These are phyloP conservation scores for Leccinum rimulosum DNA, from an alignment of 768 basidiomycete genomes.

Conservation along the genomic window DNA sequence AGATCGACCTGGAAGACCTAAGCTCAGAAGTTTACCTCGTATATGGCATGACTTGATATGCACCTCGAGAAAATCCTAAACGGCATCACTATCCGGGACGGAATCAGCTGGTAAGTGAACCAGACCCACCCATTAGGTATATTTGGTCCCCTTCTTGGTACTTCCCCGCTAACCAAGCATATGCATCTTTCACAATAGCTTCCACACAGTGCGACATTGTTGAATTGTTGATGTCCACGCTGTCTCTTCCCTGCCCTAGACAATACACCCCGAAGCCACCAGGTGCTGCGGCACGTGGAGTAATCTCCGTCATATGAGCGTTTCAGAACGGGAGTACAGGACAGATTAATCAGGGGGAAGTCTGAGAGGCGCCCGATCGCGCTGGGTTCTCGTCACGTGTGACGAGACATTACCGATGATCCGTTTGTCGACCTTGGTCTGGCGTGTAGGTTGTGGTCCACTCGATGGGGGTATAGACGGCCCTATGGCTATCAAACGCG, in stretches of 20 bases:
- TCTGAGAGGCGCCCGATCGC: background rate
- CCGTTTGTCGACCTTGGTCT: no score
- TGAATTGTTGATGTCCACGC: no score
- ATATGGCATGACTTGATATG: conserved; percentile 37
- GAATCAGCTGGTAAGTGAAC: background rate
- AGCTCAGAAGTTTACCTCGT: conserved; percentile 21
- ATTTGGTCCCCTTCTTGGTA: background rate
- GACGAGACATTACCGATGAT: background rate
- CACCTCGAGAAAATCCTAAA: conserved; percentile 41
- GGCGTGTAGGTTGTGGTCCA: no score
- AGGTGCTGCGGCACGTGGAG: no score
- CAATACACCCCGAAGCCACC: no score
- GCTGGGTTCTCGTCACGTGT: background rate
- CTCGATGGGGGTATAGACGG: no score
- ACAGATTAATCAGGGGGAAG: no score
- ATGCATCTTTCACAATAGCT: conserved; percentile 29
- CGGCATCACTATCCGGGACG: background rate
- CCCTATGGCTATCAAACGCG: no score
- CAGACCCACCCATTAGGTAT: background rate
- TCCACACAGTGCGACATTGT: conserved; percentile 15
- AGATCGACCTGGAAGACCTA: no score
- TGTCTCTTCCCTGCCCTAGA: no score
- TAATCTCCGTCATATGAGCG: no score
- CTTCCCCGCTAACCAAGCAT: conserved; percentile 26
- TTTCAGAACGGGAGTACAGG: no score